Conservation (phyloP, 345 rosid species). For the Mallotus nudiflorus region DNA sequence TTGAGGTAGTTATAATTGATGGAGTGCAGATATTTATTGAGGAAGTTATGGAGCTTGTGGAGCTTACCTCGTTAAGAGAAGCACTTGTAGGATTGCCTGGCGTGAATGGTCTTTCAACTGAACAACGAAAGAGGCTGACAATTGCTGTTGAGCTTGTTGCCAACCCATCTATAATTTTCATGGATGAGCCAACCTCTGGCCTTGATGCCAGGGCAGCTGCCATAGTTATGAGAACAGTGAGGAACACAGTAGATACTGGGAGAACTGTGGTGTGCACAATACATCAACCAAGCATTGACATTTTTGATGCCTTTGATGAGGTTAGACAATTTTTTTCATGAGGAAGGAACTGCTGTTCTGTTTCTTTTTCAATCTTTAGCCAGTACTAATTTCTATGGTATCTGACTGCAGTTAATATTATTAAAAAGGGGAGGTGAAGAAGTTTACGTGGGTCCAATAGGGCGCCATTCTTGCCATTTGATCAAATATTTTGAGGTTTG, state of each 20-base stretch:
- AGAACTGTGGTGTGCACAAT: conserved; percentile 61
- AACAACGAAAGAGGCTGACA: conserved; percentile 55
- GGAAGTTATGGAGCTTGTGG: conserved; percentile 53
- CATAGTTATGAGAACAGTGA: conserved; percentile 58
- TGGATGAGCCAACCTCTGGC: conserved; percentile 67
- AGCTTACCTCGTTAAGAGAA: conserved; percentile 43
- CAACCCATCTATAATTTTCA: conserved; percentile 57
- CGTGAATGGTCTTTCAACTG: conserved; percentile 49
- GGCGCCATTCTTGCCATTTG: conserved; percentile 7
- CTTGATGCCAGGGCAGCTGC: conserved; percentile 74
- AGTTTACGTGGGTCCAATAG: conserved; percentile 17
- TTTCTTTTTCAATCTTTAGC: background rate
- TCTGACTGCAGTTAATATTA: conserved; percentile 3
- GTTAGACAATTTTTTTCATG: conserved; percentile 25
- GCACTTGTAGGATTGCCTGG: conserved; percentile 51
- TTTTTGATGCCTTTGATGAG: conserved; percentile 63
- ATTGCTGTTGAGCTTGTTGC: conserved; percentile 64
- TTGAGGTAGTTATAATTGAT: conserved; percentile 2
- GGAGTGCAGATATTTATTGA: conserved; percentile 44
- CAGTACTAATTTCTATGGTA: background rate
- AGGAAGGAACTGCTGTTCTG: background rate
- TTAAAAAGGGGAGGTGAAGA: conserved; percentile 19
- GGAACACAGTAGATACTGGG: conserved; percentile 43
- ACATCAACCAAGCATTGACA: conserved; percentile 62
- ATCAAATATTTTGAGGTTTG: conserved; percentile 17